Base-by-base conservation (phyloP, 805 yeast genomes). In the Teunomyces gatunensis region DNA sequence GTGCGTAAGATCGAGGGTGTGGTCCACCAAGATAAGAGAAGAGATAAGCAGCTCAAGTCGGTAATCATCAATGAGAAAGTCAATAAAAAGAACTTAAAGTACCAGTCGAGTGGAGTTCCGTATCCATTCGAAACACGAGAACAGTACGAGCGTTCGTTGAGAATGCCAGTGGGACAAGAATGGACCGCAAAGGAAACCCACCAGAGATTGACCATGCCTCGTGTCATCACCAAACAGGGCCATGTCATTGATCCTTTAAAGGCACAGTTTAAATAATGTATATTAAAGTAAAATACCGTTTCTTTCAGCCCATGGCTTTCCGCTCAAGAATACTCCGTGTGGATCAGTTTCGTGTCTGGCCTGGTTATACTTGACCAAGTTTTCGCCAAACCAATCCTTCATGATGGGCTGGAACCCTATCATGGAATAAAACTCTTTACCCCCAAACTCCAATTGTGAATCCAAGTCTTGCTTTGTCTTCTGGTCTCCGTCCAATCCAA, bases 91-190 rank as follows among this genome's bases (percentile, higher is more conserved):
- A 84, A 84, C 60, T 71, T 82, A 60, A 90, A 89, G 68, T 94
- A 89, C 69, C 90, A 85, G 65, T 86, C 97, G 1, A 78, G 84
- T 34, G 82, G 85, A n/a, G 96, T 94, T 42, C 98, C 98, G 23
- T 92, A 84, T 79, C 97, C 97, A 50, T 94, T 78, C 65, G 97
- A 94, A 70, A 85, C 85, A 50, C 79, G 85, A 63, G 98, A 90
- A 63, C 98, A 94, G 69, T 94, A 94, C 66, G 99, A 94, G 68
- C 81, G 96, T 62, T 83, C 96, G 4, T 74, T 94, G 60, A 80
- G 96, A 62, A 85, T 89, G 89, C 97, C 98, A n/a, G 74, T 94
- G 51, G 98, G 98, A 21, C 95, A 88, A 66, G 96, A 94, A 68
- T 94, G 98, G 98, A 84, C 92, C 6, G 81, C 96, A 5, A 83